Evolutionary conservation across 2,329 filamentous ascomycete species (phyloP), one percentile per base, ranked within the genome.

Genomic region (Fusarium buxicola): DNA sequence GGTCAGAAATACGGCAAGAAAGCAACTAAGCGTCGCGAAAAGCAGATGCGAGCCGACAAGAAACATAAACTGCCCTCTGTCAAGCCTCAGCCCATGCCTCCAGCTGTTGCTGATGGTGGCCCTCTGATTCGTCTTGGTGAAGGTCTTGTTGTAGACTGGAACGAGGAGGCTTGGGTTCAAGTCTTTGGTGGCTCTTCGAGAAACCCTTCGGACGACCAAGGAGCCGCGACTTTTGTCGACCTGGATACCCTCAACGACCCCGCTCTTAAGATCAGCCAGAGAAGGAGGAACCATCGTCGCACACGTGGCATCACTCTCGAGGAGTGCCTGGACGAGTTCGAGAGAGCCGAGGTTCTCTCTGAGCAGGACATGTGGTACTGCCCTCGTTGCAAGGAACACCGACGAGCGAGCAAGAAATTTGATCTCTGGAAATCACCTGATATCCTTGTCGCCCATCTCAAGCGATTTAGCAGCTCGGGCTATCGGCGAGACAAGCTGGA

Each of bases 281-380:
- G 82, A 44, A 81, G 80, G 56, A 89, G 92, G 8, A 85, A 89
- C 75, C 83, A 73, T 25, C 77, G 78, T 12, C 73, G 74, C 10
- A 76, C 75, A 16, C 71, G 88, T 50, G 95, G 95, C 25, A 89
- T 97, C 65, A 89, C 88, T 1, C 83, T 99, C 5, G 90, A 95
- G 18, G 93, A 97, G 69, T 99, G 95, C 73, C 85, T 99, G 51
- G 90, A 94, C 57, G 95, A 98, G 76, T 98, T 97, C 68, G 92
- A 95, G 72, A 94, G 94, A 74, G 91, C 94, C 58, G 95, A 99
- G 77, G 88, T 97, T 12, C 81, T 99, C 5, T 97, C 94, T 0
- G 92, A 97, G 74, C 91, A 96, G 72, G 96, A 99, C 74, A 94
- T 92, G 58, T 99, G 95, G 95, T 98, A 96, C 74, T 99, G 95